A percentile compares a stretch with the other conserved stretches of the same genome.
phyloP scores from a whole-genome alignment of 2,329 filamentous ascomycete genomes.

The Aspergillus texensis region DNA sequence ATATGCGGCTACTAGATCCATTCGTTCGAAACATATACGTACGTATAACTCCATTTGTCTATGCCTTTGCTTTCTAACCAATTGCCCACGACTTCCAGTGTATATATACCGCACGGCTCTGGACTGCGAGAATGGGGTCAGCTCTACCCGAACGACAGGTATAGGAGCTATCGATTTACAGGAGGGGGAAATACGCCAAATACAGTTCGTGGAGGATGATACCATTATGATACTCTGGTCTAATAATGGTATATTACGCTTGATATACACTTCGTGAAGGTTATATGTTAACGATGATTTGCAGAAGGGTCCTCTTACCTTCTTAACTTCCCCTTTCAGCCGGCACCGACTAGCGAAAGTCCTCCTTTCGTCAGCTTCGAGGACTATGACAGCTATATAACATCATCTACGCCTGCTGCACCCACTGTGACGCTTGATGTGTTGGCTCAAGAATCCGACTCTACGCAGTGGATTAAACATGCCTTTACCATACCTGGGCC shows the following conservation, averaged over 20 bases:
- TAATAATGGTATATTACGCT: slow-evolving; percentile 30
- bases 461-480: slow-evolving; percentile 44
- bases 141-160: slow-evolving; percentile 41
- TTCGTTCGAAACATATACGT: slow-evolving; percentile 37
- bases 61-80: neutral
- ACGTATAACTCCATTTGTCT: slow-evolving; percentile 13
- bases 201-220: slow-evolving; percentile 68
- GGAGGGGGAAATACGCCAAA: slow-evolving; percentile 53
- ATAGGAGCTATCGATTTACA: slow-evolving; percentile 37
- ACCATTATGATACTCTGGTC: slow-evolving; percentile 63
- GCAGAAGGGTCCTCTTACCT: slow-evolving; percentile 34
- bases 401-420: slow-evolving; percentile 17
- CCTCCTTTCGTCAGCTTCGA: slow-evolving; percentile 26
- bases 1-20: slow-evolving; percentile 39
- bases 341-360: slow-evolving; percentile 15
- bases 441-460: slow-evolving; percentile 15
- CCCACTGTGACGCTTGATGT: slow-evolving; percentile 24
- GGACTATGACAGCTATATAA: slow-evolving; percentile 14
- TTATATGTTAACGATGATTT: slow-evolving; percentile 2
- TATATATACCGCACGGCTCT: slow-evolving; percentile 60
- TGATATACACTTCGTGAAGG: neutral
- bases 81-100: slow-evolving; percentile 46
- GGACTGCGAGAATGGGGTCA: slow-evolving; percentile 62
- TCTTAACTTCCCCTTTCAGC: slow-evolving; percentile 37
- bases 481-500: slow-evolving; percentile 47